Evolutionary conservation across 148 eudicot genomes (phyloP).

Genomic region (Amaranthus cruentus): DNA sequence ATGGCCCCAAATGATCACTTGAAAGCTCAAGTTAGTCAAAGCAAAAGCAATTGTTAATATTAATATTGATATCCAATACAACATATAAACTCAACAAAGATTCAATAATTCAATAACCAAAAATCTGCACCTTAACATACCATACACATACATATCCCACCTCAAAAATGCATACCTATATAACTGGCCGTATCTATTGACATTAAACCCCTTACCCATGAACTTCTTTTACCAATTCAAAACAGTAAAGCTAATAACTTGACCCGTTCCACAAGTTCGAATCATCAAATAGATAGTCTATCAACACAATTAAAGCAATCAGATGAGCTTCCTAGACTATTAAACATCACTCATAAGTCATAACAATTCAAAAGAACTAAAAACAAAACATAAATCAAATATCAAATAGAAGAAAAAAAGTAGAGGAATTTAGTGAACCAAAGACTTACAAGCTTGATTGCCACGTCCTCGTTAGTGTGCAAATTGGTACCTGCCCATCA

Average conservation of each 20-base stretch:
- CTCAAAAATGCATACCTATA: not conserved
- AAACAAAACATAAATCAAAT: not conserved
- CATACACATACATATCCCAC: not conserved
- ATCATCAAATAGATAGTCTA: not conserved
- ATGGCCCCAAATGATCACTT: not conserved
- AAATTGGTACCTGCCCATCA: slow-evolving; percentile 58
- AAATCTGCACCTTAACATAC: not conserved
- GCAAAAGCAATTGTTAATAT: not conserved
- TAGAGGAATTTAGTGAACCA: slow-evolving; percentile 2
- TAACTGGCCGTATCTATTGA: not conserved
- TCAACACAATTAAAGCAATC: no score
- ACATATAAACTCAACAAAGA: not conserved
- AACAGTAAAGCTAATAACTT: slow-evolving; percentile 8
- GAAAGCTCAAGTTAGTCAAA: no score
- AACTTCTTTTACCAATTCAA: not conserved
- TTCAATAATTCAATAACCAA: not conserved
- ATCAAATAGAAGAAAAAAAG: not conserved
- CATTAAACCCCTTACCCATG: not conserved
- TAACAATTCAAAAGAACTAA: not conserved
- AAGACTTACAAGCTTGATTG: slow-evolving; percentile 70
- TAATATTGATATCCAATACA: not conserved
- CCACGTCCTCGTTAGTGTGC: slow-evolving; percentile 73
- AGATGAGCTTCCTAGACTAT: not conserved
- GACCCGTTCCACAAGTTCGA: slow-evolving; percentile 6
- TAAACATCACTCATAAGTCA: not conserved